A percentile compares a stretch with the other conserved stretches of the same genome.
Evolutionary conservation across 176 grass and related monocot genomes (phyloP).

Genomic region (Musa beccarii): DNA sequence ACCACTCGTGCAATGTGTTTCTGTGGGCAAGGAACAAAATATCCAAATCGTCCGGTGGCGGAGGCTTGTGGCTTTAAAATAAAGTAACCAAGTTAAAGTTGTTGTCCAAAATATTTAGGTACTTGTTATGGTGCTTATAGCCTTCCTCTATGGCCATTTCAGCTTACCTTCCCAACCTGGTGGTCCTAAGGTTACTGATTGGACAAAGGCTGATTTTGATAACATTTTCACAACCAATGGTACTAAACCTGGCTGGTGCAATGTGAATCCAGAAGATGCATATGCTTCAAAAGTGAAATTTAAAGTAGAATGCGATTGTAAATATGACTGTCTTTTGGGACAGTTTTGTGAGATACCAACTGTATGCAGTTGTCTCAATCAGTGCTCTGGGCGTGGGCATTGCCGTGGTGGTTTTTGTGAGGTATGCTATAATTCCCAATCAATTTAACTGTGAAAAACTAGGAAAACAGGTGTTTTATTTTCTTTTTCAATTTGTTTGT

Average conservation of each 20-base stretch:
- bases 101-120: neutral
- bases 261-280: constrained; percentile 69
- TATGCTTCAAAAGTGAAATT: constrained; percentile 64
- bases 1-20: constrained; percentile 90
- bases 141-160: constrained; percentile 25
- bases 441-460: neutral
- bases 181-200: constrained; percentile 53
- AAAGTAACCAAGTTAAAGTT: constrained; percentile 40
- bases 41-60: constrained; percentile 76
- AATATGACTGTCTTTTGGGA: constrained; percentile 78
- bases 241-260: constrained; percentile 82
- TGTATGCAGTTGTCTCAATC: constrained; percentile 71
- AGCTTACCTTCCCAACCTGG: constrained; percentile 59
- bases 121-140: constrained; percentile 20
- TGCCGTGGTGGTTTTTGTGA: constrained; percentile 94
- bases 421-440: constrained; percentile 25
- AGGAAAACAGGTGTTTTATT: neutral
- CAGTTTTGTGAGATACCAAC: constrained; percentile 71
- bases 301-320: constrained; percentile 90
- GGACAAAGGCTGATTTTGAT: constrained; percentile 64
- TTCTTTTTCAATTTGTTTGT: neutral
- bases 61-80: constrained; percentile 88
- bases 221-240: constrained; percentile 74
- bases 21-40: constrained; percentile 81
- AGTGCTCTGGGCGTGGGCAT: constrained; percentile 77